phyloP scores from a whole-genome alignment of 495 filamentous ascomycete genomes.

The Cudoniella acicularis region DNA sequence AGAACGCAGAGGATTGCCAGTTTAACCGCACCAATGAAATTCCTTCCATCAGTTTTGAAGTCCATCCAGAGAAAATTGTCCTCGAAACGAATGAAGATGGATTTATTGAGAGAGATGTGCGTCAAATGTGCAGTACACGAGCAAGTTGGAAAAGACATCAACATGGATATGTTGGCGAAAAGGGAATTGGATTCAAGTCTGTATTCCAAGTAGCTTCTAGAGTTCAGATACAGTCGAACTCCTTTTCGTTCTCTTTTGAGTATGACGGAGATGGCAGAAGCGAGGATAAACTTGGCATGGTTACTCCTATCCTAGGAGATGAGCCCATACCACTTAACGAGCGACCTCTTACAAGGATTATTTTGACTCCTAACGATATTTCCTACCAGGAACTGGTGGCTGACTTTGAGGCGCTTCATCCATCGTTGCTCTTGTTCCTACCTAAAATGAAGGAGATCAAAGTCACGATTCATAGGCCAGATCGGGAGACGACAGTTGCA shows the following conservation, averaged over 20 bases:
- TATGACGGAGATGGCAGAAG: background rate
- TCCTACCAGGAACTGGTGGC: background rate
- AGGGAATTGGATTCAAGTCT: constrained; percentile 47
- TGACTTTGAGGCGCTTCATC: background rate
- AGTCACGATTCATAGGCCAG: background rate
- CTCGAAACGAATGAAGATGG: constrained; percentile 47
- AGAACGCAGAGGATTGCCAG: constrained; percentile 9
- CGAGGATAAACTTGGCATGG: constrained; percentile 4
- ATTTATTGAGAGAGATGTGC: constrained; percentile 33
- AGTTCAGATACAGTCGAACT: constrained; percentile 36
- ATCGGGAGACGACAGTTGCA: background rate
- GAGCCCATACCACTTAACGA: constrained; percentile 12
- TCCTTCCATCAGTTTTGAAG: constrained; percentile 33
- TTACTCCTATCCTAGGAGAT: constrained; percentile 7
- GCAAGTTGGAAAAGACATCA: constrained; percentile 34
- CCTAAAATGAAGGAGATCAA: constrained; percentile 1
- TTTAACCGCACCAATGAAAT: background rate
- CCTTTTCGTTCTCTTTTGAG: constrained; percentile 32
- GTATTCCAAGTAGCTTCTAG: constrained; percentile 40
- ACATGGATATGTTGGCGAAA: constrained; percentile 38
- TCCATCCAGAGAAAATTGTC: constrained; percentile 30
- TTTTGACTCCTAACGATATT: background rate
- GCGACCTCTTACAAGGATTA: constrained; percentile 2
- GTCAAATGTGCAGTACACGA: constrained; percentile 34
- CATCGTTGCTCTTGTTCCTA: constrained; percentile 8